Base-by-base conservation (phyloP, 106 monocot species). In the Allium cepa region DNA sequence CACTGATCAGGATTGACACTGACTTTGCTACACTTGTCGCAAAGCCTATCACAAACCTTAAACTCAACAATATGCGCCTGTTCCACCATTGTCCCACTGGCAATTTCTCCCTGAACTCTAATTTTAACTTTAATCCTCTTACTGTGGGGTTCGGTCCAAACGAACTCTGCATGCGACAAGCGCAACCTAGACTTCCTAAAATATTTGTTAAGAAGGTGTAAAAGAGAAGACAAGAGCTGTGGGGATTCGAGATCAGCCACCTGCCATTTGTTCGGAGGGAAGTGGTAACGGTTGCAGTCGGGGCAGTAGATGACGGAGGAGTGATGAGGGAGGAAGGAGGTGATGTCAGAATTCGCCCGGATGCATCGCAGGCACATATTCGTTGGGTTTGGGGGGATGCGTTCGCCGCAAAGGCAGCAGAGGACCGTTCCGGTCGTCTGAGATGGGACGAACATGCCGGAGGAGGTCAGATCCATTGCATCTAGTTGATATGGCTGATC, bases 111-210 rank as follows among this genome's bases (percentile, higher is more conserved):
- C 75, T 85, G 92, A 61, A 97, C 82, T 47, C 76, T 81, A 27
- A 97, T 73, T 49, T 72, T 77, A 50, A 92, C 73, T 67, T 80
- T 84, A 68, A 97, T 80, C 16, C 96, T 73, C 78, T 92, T 97
- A 52, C 88, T 92, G 76, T 97, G 96, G 57, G 96, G 96, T 73
- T 97, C 96, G 1, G 96, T 89, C 86, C 88, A 97, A 56, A 85
- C 66, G 77, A 90, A 85, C 72, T 82, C 89, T 59, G 85, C 85
- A 75, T 80, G 69, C 65, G 71, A 67, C 65, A 90, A 68, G 60
- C 70, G 68, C 46, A 81, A 69, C 50, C 59, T 48, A 9, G 11
- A 10, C 56, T 68, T 71, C 49, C 77, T 52, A 56, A 77, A 73
- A 47, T 60, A 60, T 46, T 62, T 53, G 56, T 47, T 60, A 63